Percentiles rank a stretch among this genome's conserved stretches.
These are phyloP conservation scores for Candida dendrica DNA, from an alignment of 805 yeast species.

Conservation along the genomic window DNA sequence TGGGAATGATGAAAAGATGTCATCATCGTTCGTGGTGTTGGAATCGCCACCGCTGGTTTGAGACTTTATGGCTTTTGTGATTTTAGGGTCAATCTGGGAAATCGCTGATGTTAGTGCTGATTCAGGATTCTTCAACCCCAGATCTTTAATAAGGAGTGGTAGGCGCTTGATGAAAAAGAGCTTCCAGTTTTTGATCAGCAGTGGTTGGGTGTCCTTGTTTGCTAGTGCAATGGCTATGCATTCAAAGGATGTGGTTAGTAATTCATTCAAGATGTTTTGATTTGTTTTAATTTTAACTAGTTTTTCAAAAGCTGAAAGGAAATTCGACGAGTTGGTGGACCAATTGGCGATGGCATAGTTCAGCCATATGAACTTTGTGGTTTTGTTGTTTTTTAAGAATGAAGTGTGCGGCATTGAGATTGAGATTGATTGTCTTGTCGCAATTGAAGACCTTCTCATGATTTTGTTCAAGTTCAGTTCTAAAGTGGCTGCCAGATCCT, in stretches of 20 bases:
- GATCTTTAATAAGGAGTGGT: conserved; percentile 35
- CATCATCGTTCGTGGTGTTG: conserved; percentile 29
- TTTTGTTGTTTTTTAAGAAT: conserved; percentile 16
- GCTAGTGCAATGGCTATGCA: conserved; percentile 31
- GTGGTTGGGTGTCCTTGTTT: conserved; percentile 24
- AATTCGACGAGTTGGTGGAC: conserved; percentile 23
- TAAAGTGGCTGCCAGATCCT: conserved; percentile 2
- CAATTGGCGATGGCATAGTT: conserved; percentile 29
- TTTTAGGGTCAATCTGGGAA: conserved; percentile 26
- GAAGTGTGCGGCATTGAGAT: conserved; percentile 4
- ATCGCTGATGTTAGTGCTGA: conserved; percentile 22
- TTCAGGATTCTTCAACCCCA: conserved; percentile 22
- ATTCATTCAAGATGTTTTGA: conserved; percentile 26
- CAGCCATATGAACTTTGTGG: conserved; percentile 27
- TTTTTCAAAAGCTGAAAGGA: conserved; percentile 25
- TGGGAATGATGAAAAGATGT: conserved; percentile 45
- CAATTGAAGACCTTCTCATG: conserved; percentile 10
- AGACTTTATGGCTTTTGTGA: conserved; percentile 21
- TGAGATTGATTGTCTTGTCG: conserved; percentile 7
- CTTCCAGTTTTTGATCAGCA: conserved; percentile 35
- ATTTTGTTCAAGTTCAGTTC: conserved; percentile 7
- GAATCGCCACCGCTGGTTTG: conserved; percentile 8
- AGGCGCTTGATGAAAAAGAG: conserved; percentile 37
- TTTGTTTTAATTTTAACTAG: conserved; percentile 23
- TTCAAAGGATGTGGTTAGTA: conserved; percentile 38